Conservation (phyloP, 495 filamentous ascomycete species). For the Penicilliopsis zonata region DNA sequence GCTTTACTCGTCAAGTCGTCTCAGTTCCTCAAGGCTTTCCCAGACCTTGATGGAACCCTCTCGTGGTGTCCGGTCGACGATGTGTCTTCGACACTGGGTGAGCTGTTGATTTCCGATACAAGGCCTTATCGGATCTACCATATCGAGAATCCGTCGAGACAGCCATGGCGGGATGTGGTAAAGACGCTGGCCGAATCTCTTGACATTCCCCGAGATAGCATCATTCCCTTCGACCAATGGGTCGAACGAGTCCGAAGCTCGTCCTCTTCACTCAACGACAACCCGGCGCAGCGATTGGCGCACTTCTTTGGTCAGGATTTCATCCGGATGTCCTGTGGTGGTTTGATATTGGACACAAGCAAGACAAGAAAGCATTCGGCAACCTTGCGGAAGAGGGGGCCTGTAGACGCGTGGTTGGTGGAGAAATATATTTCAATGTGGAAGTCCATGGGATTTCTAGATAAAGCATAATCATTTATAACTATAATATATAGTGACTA, state of each 20-base stretch:
- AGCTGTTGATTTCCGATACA: constrained; percentile 18
- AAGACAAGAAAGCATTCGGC: constrained; percentile 30
- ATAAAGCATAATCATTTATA: background rate
- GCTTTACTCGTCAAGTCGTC: constrained; percentile 39
- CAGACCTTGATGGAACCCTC: constrained; percentile 27
- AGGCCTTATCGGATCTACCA: constrained; percentile 35
- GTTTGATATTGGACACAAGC: constrained; percentile 29
- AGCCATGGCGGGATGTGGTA: constrained; percentile 34
- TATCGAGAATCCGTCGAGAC: constrained; percentile 40
- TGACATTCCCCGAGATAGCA: constrained; percentile 15
- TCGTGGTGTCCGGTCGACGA: constrained; percentile 40
- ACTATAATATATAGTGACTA: too few species aligned
- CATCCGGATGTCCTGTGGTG: constrained; percentile 40
- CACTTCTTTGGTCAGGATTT: constrained; percentile 43
- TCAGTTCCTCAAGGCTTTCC: constrained; percentile 30
- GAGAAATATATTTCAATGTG: constrained; percentile 28
- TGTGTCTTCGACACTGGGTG: constrained; percentile 24
- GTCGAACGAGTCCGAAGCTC: constrained; percentile 24
- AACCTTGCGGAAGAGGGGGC: constrained; percentile 17
- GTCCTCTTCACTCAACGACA: constrained; percentile 19
- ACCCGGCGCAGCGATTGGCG: constrained; percentile 31
- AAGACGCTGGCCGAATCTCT: constrained; percentile 29
- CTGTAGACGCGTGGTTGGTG: constrained; percentile 25
- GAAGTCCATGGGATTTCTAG: constrained; percentile 22
- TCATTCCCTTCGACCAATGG: constrained; percentile 38